phyloP scores from a whole-genome alignment of 139 green algal genomes.

The Picochlorum sp. region DNA sequence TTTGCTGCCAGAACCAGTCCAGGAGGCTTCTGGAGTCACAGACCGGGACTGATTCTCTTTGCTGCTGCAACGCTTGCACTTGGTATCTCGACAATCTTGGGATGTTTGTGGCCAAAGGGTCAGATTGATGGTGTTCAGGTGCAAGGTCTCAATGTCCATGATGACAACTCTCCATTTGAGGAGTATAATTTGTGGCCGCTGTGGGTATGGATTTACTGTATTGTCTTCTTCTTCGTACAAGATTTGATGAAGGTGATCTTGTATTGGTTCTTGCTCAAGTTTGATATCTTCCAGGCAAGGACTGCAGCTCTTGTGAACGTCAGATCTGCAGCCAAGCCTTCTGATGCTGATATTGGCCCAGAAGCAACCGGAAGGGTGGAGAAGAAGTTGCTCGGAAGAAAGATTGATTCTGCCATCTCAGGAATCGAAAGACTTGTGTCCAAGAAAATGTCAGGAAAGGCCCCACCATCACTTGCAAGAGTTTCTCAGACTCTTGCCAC shows the following conservation, averaged over 20 bases:
- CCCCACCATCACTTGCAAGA: conserved; percentile 6
- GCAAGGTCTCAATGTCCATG: conserved; percentile 26
- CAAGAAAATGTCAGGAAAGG: background rate
- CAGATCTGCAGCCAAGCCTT: conserved; percentile 26
- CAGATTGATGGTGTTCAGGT: conserved; percentile 31
- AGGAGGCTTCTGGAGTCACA: conserved; percentile 54
- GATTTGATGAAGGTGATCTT: conserved; percentile 52
- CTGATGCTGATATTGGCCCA: conserved; percentile 21
- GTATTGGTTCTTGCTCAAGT: conserved; percentile 48
- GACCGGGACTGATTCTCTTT: conserved; percentile 34
- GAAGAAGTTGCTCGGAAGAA: conserved; percentile 53
- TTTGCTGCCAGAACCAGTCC: conserved; percentile 69
- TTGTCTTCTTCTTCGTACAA: conserved; percentile 73
- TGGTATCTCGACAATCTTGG: conserved; percentile 57
- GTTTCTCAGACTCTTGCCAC: conserved; percentile 3
- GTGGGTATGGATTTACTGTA: conserved; percentile 77
- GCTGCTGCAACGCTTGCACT: conserved; percentile 39
- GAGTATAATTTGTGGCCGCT: conserved; percentile 40
- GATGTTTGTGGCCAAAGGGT: conserved; percentile 53
- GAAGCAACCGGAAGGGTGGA: conserved; percentile 38
- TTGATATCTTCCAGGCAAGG: conserved; percentile 57
- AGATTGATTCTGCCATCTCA: conserved; percentile 28
- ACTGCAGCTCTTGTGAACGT: conserved; percentile 47
- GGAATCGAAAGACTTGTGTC: conserved; percentile 1
- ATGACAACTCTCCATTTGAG: conserved; percentile 28